These are phyloP conservation scores for Thielaviopsis punctulata DNA, from an alignment of 2,329 filamentous ascomycete genomes.

Conservation along the genomic window DNA sequence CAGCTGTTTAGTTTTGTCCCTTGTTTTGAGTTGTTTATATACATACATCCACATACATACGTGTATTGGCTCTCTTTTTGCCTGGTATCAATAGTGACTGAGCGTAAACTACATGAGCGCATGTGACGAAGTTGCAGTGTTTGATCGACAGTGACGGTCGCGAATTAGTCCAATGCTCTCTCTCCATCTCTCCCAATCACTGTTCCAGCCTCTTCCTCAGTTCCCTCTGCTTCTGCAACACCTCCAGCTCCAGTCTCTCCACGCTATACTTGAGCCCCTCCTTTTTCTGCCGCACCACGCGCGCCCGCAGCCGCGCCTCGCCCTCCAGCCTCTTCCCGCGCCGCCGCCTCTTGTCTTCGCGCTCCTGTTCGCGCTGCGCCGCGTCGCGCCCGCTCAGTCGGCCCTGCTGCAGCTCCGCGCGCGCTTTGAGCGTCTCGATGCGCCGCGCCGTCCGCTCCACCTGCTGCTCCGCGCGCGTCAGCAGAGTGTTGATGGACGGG, in stretches of 20 bases:
- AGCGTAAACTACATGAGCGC: too few relatives aligned
- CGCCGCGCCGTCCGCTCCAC: conserved; percentile 68
- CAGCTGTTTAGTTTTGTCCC: conserved; percentile 18
- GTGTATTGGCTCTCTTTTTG: conserved; percentile 13
- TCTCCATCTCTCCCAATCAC: too few relatives aligned
- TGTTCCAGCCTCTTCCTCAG: conserved; percentile 31
- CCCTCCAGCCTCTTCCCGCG: conserved; percentile 28
- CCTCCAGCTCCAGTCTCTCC: conserved; percentile 69
- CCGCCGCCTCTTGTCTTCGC: not conserved
- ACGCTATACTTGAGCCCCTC: conserved; percentile 77
- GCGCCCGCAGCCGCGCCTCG: conserved; percentile 32
- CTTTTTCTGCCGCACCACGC: conserved; percentile 59
- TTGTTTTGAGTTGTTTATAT: conserved; percentile 18
- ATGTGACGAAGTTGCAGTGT: too few relatives aligned
- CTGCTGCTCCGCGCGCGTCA: conserved; percentile 67
- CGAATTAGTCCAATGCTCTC: not conserved
- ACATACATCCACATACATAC: conserved; percentile 14
- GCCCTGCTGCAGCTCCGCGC: conserved; percentile 69
- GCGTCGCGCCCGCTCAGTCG: conserved; percentile 24
- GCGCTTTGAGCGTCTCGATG: conserved; percentile 68
- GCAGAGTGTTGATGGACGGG: conserved; percentile 65
- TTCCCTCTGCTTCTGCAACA: conserved; percentile 54
- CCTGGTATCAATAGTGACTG: too few relatives aligned
- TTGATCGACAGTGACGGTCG: too few relatives aligned
- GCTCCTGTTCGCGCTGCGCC: conserved; percentile 11